Evolutionary conservation across 2,329 filamentous ascomycete species (phyloP), one percentile per base, ranked within the genome.

Genomic region (Monilinia fructigena): DNA sequence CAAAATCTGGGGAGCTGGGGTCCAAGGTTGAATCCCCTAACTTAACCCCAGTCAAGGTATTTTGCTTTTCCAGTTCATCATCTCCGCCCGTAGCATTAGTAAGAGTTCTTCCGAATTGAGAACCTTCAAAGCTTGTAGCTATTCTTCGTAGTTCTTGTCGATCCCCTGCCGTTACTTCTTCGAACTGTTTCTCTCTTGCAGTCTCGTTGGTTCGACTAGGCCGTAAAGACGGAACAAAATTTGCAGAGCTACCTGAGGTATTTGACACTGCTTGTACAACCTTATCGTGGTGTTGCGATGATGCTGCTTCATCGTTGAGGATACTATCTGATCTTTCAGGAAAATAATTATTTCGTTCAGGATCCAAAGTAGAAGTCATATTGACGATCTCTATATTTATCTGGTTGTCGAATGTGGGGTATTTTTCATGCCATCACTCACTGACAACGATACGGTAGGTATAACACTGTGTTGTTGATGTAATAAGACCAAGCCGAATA

Each of bases 21-120:
- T 86, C 82, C n/a, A 86, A 76, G 0, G 79, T 76, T 2, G 82
- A 78, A 70, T 85, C 81, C 3, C 76, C 79, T 26, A 79, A 63
- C 28, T 78, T 75, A 10, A 83, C 68, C 3, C 78, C 79, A 12
- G 75, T 74, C n/a, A 75, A 66, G 6, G 74, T 75, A 68, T 76
- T 72, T 38, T 40, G 59, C 45, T 70, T 65, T 35, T 72, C 68
- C 31, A 74, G 28, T 3, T 18, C 59, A 14, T 54, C 40, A n/a
- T 62, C 65, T n/a, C 12, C 31, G 18, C 14, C 8, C 7, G 58
- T 26, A 14, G 1, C n/a, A 11, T 59, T 18, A 1, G 63, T 59
- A 42, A 63, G 53, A 11, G 69, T 68, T 48, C 70, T 66, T 26
- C 68, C 48, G 0, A 73, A 35, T 11, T 62, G 48, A 6, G 69